These are phyloP conservation scores for Fomitopsis betulina DNA, from an alignment of 1,284 basidiomycete species.

Conservation along the genomic window DNA sequence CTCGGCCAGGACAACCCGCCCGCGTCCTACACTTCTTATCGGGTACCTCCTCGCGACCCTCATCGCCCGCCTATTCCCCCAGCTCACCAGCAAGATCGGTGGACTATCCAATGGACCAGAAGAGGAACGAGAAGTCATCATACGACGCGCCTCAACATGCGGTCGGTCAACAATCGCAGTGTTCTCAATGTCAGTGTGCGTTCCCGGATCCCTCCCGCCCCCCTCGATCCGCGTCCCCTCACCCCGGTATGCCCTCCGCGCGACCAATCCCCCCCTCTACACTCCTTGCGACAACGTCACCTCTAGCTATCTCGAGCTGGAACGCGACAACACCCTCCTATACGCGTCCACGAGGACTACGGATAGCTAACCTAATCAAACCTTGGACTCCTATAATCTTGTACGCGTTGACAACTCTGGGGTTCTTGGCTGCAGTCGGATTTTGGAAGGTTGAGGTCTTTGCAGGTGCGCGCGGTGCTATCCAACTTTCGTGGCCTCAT, in stretches of 20 bases:
- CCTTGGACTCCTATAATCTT: conserved; percentile 72
- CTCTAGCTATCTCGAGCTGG: conserved; percentile 26
- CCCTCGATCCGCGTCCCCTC: conserved; percentile 18
- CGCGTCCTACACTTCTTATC: conserved; percentile 9
- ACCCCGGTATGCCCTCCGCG: conserved; percentile 12
- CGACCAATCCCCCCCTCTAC: conserved; percentile 13
- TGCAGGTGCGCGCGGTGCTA: conserved; percentile 41
- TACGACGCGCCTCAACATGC: conserved; percentile 6
- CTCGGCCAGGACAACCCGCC: conserved; percentile 22
- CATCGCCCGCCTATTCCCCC: conserved; percentile 15
- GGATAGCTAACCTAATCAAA: conserved; percentile 52
- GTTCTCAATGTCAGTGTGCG: conserved; percentile 2
- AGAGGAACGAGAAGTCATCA: conserved; percentile 11
- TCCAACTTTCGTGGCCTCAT: not conserved
- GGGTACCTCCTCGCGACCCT: not conserved
- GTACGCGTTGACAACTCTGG: conserved; percentile 64
- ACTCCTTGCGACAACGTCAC: conserved; percentile 16
- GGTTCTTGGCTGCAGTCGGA: conserved; percentile 65
- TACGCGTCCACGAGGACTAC: conserved; percentile 45
- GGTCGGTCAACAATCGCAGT: not conserved
- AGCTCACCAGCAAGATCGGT: conserved; percentile 12
- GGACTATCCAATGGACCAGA: conserved; percentile 16
- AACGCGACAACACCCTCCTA: conserved; percentile 30
- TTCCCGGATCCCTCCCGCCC: conserved; percentile 11
- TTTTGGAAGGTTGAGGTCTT: conserved; percentile 75